Evolutionary conservation across 331 rosid species (phyloP).

Genomic region (Quercus lobata): DNA sequence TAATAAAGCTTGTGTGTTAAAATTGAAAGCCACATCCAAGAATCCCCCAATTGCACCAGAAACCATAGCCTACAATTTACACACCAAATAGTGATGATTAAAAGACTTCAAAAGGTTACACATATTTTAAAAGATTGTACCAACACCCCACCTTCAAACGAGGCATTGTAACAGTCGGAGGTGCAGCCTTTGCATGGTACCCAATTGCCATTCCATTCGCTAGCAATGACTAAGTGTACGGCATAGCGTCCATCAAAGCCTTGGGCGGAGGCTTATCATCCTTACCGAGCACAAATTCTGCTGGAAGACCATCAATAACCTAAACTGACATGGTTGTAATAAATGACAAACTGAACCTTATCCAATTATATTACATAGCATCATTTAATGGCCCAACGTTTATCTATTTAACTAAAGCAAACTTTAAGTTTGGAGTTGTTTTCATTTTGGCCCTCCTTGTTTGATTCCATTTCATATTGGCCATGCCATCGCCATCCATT

Average conservation of each 20-base stretch:
- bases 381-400: too few species aligned
- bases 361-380: too few species aligned
- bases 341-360: too few species aligned
- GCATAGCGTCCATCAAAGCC: conserved; percentile 75
- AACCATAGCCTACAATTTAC: conserved; percentile 71
- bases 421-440: too few species aligned
- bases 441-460: too few species aligned
- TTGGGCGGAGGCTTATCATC: conserved; percentile 51
- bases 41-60: conserved; percentile 97
- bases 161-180: conserved; percentile 99
- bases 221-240: conserved; percentile 79
- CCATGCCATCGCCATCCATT: too few species aligned
- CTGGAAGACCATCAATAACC: conserved; percentile 99
- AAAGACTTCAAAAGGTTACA: background rate
- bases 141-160: conserved; percentile 66
- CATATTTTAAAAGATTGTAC: conserved; percentile 13
- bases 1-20: conserved; percentile 77
- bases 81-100: conserved; percentile 4
- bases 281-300: conserved; percentile 93
- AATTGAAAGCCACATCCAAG: conserved; percentile 88
- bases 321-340: too few species aligned
- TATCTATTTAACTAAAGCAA: too few species aligned
- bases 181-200: conserved; percentile 82
- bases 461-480: too few species aligned
- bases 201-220: conserved; percentile 70